Evolutionary conservation across 2,329 filamentous ascomycete genomes (phyloP).

Genomic region (Teratosphaeriaceae sp.): DNA sequence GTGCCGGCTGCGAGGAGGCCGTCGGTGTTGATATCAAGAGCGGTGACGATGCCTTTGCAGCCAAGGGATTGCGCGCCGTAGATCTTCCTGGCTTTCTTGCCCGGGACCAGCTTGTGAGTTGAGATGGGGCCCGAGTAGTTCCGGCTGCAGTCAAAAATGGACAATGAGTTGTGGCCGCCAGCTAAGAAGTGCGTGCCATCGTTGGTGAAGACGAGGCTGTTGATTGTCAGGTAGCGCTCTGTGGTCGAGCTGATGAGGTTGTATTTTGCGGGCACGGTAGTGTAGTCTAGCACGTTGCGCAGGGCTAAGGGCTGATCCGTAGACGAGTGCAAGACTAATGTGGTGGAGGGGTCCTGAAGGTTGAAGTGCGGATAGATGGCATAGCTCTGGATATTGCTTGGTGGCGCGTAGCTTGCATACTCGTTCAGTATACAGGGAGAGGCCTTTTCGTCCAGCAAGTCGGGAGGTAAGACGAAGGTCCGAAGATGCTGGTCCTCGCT

Average conservation of each 20-base stretch:
- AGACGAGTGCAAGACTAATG: constrained; percentile 46
- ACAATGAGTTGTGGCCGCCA: constrained; percentile 48
- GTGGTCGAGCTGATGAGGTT: constrained; percentile 48
- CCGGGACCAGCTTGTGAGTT: constrained; percentile 31
- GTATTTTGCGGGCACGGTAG: constrained; percentile 43
- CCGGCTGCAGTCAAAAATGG: constrained; percentile 49
- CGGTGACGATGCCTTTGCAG: constrained; percentile 51
- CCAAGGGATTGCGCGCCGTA: constrained; percentile 35
- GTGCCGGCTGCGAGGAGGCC: constrained; percentile 53
- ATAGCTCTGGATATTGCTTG: constrained; percentile 43
- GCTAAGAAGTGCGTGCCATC: constrained; percentile 49
- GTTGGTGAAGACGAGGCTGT: constrained; percentile 48
- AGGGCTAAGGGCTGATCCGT: constrained; percentile 52
- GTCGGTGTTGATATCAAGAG: constrained; percentile 42
- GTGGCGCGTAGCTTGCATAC: constrained; percentile 43
- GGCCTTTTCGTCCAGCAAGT: constrained; percentile 38
- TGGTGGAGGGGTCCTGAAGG: constrained; percentile 44
- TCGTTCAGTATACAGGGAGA: constrained; percentile 34
- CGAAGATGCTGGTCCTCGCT: constrained; percentile 46
- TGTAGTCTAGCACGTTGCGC: constrained; percentile 47
- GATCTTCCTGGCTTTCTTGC: constrained; percentile 31
- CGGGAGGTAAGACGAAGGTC: constrained; percentile 48
- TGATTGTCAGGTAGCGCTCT: constrained; percentile 50
- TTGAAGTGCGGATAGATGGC: constrained; percentile 50
- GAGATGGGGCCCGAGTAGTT: constrained; percentile 41